Conservation (phyloP, 768 basidiomycete species). For the Leucocoprinus sp. region DNA sequence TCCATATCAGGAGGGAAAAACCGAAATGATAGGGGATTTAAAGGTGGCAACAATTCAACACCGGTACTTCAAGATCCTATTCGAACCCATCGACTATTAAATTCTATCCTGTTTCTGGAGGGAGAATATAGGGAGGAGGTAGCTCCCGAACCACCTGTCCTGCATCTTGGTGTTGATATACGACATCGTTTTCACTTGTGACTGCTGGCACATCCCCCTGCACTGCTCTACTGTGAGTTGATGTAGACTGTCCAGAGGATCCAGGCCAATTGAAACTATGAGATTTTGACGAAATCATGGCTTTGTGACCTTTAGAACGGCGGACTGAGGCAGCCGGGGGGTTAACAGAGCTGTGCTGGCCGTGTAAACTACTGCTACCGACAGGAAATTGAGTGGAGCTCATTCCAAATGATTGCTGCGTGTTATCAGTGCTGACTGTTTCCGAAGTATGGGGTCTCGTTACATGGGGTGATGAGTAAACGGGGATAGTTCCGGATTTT, state of each 20-base stretch:
- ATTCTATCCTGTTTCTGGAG: background rate
- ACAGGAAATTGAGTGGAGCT: background rate
- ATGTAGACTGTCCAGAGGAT: background rate
- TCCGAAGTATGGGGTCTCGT: background rate
- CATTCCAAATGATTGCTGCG: background rate
- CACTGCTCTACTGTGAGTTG: constrained; percentile 8
- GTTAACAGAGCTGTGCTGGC: constrained; percentile 5
- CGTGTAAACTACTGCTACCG: background rate
- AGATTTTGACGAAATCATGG: constrained; percentile 7
- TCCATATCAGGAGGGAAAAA: no score
- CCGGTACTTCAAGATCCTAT: no score
- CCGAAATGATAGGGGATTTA: no score
- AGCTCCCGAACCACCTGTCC: constrained; percentile 28
- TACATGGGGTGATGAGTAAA: background rate
- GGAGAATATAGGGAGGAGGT: constrained; percentile 30
- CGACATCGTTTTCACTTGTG: constrained; percentile 20
- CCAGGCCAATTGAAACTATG: background rate
- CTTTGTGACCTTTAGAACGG: constrained; percentile 16
- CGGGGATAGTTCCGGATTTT: background rate
- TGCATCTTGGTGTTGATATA: constrained; percentile 33
- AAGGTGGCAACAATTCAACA: no score
- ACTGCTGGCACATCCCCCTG: background rate
- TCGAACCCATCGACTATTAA: no score
- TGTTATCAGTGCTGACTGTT: background rate
- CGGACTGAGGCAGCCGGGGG: constrained; percentile 15